Base-by-base conservation (phyloP, 139 green algal genomes). In the Chlamydomonas eustigma region DNA sequence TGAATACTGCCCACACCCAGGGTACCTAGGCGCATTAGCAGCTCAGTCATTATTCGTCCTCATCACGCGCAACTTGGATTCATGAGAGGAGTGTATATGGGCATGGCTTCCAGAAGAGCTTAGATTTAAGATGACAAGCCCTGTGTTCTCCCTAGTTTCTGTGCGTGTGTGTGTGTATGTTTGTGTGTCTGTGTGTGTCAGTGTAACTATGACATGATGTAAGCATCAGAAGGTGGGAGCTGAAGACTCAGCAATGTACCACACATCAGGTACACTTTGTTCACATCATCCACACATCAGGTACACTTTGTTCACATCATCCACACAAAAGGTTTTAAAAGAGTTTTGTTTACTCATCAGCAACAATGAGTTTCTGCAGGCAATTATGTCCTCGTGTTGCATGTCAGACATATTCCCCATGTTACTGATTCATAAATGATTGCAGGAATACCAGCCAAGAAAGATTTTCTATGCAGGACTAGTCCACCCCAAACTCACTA, bases 161-260 rank as follows among this genome's bases (percentile, higher is more conserved):
- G 50, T 63, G 50, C 50, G 50, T 63, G 50, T 24, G 22, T 63
- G 50, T 63, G 50, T 63, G 50, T 24, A 24, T 63, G 50, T 24
- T 24, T 63, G 25, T 34, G 58, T 70, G 58, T 8, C 6, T 70
- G 6, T 28, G 58, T 70, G 58, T 70, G 58, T 70, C 58, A 70
- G 58, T 34, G 58, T 70, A 70, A 70, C 58, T 70, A 70, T 70
- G 58, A 37, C 28, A 70, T 70, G 18, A 34, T 37, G 22, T 22
- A 70, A 8, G 25, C 58, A 70, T 70, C 58, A 70, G 58, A 28
- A 37, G 18, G 25, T 37, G 58, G 58, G 58, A 6, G 58, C 58
- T 70, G 58, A 22, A 28, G 28, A 70, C 58, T 28, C 58, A 32
- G 44, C 25, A 8, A 24, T 6, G 34, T 5, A 22, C 28, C 58